A percentile compares a stretch with the other conserved stretches of the same genome.
These are phyloP conservation scores for Silene coronaria DNA, from an alignment of 179 eudicot species.

Conservation along the genomic window DNA sequence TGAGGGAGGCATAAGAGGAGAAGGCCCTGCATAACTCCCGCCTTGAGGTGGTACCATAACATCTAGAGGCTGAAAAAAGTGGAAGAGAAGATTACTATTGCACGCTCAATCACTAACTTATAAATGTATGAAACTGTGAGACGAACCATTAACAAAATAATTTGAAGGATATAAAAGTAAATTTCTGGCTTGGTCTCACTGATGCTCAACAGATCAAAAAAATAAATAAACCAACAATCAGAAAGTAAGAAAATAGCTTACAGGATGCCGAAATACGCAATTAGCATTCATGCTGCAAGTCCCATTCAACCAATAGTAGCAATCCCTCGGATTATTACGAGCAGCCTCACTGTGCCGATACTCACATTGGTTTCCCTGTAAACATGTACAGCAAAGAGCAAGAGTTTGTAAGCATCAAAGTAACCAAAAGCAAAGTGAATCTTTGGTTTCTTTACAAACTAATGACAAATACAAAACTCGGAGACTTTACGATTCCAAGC, in stretches of 20 bases:
- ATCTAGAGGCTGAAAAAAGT: conserved; percentile 73
- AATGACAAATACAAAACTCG: not conserved
- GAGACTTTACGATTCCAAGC: not conserved
- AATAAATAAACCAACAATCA: not conserved
- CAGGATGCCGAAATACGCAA: conserved; percentile 83
- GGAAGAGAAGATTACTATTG: conserved; percentile 3
- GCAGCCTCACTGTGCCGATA: conserved; percentile 88
- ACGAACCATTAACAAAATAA: no score
- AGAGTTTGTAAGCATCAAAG: not conserved
- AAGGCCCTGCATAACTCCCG: conserved; percentile 38
- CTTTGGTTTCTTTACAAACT: not conserved
- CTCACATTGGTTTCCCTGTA: conserved; percentile 89
- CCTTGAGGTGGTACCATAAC: conserved; percentile 23
- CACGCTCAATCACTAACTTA: not conserved
- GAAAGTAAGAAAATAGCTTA: conserved; percentile 34
- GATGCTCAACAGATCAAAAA: not conserved
- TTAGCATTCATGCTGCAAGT: conserved; percentile 79
- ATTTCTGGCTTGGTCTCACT: no score
- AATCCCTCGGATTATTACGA: conserved; percentile 78
- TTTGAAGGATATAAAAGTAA: no score
- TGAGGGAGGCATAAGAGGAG: conserved; percentile 28
- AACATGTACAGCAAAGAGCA: conserved; percentile 10
- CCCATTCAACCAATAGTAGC: conserved; percentile 74
- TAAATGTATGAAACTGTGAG: no score
- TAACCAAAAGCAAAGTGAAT: not conserved